Evolutionary conservation across 1,284 basidiomycete species (phyloP).

Genomic region (Ganoderma leucocontextum): DNA sequence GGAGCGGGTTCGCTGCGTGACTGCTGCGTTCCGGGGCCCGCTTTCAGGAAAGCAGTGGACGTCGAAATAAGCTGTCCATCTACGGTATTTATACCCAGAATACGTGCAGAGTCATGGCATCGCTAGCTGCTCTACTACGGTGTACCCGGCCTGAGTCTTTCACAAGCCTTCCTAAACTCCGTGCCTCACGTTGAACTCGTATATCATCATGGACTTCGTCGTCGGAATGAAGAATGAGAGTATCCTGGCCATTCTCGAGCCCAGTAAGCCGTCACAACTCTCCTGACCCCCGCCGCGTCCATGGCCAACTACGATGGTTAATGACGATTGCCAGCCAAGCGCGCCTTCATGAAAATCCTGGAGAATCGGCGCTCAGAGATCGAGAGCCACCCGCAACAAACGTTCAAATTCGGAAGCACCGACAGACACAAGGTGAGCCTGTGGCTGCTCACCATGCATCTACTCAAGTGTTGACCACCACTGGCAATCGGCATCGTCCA

Average conservation of each 20-base stretch:
- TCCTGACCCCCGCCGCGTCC: too few species aligned
- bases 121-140: neutral
- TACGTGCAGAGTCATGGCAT: neutral
- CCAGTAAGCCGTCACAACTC: neutral
- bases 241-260: neutral
- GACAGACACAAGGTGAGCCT: constrained; percentile 60
- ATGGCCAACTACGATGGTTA: neutral
- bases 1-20: too few species aligned
- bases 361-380: constrained; percentile 52
- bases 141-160: neutral
- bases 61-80: too few species aligned
- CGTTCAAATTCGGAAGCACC: constrained; percentile 62
- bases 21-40: too few species aligned
- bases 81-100: neutral
- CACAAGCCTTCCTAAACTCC: neutral
- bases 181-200: neutral
- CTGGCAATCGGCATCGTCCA: constrained; percentile 30
- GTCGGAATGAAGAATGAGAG: neutral
- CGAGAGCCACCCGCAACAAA: constrained; percentile 50
- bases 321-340: constrained; percentile 26
- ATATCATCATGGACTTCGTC: neutral
- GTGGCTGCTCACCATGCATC: too few species aligned
- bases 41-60: too few species aligned
- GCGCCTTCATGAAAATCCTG: constrained; percentile 54
- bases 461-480: too few species aligned